Evolutionary conservation across 371 early-diverging fungal species (phyloP).

Genomic region (Mortierella sp.): DNA sequence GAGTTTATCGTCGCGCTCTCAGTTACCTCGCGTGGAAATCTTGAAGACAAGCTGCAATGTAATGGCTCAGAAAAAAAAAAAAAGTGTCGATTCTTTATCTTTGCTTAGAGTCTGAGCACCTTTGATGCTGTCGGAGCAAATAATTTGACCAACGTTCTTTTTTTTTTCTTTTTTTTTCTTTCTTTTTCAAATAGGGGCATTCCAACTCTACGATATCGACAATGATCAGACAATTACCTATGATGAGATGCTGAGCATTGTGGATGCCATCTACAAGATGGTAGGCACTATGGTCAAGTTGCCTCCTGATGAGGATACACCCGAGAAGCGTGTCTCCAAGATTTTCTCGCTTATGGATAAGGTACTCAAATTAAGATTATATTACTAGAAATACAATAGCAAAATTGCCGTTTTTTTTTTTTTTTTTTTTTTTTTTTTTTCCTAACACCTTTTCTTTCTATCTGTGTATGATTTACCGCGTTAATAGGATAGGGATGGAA

Average conservation of each 20-base stretch:
- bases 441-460: not conserved
- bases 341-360: constrained; percentile 91
- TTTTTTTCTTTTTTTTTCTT: not conserved
- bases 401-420: not conserved
- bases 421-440: not conserved
- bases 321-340: constrained; percentile 91
- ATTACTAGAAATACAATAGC: constrained; percentile 13
- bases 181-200: constrained; percentile 50
- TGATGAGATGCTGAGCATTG: constrained; percentile 91
- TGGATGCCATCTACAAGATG: constrained; percentile 95
- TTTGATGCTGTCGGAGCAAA: too few relatives aligned
- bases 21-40: constrained; percentile 83
- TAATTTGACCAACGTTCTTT: not conserved
- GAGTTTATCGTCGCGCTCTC: constrained; percentile 93
- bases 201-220: constrained; percentile 93
- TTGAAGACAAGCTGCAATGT: constrained; percentile 92
- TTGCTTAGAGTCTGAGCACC: not conserved
- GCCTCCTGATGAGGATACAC: constrained; percentile 93
- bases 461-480: not conserved
- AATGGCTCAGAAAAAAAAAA: constrained; percentile 36
- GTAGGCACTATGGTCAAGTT: constrained; percentile 91
- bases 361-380: constrained; percentile 39
- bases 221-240: constrained; percentile 89
- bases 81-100: not conserved
- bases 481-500: constrained; percentile 77